phyloP scores from a whole-genome alignment of 495 filamentous ascomycete species.

The Neurospora sp. region DNA sequence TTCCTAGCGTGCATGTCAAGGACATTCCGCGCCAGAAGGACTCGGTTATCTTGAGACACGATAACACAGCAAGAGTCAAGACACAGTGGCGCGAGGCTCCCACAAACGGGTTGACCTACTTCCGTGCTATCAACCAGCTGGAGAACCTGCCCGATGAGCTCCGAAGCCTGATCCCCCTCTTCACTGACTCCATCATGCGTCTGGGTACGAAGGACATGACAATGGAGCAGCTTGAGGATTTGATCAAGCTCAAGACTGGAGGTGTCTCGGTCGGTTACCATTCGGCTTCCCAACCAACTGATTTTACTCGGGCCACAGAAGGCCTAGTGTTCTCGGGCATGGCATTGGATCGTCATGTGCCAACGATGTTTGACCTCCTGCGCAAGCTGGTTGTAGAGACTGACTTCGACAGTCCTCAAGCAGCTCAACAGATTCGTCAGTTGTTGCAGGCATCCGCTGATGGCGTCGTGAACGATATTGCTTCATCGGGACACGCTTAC shows the following conservation, averaged over 20 bases:
- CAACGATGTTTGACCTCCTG: constrained; percentile 81
- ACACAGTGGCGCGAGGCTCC: constrained; percentile 86
- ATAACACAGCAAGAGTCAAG: constrained; percentile 52
- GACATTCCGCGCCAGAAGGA: constrained; percentile 80
- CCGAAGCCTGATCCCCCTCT: constrained; percentile 75
- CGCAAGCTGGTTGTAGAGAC: constrained; percentile 74
- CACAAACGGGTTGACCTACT: constrained; percentile 94
- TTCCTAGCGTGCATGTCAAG: constrained; percentile 75
- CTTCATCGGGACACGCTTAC: constrained; percentile 75
- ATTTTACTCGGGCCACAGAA: constrained; percentile 61
- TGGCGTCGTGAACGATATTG: constrained; percentile 84
- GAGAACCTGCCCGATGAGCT: constrained; percentile 76
- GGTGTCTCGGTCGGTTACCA: constrained; percentile 74
- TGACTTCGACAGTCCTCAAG: constrained; percentile 72
- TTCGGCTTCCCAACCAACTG: constrained; percentile 60
- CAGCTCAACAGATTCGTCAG: constrained; percentile 71
- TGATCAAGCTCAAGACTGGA: constrained; percentile 95
- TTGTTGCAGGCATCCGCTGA: constrained; percentile 75
- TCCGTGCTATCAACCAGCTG: constrained; percentile 75
- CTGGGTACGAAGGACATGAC: constrained; percentile 76
- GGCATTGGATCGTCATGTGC: constrained; percentile 80
- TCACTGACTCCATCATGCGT: constrained; percentile 85
- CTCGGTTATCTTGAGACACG: constrained; percentile 56
- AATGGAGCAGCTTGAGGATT: constrained; percentile 91
- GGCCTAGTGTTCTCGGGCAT: constrained; percentile 74